Conservation (phyloP, 2,329 filamentous ascomycete genomes). For the Paracamarosporium sp. region DNA sequence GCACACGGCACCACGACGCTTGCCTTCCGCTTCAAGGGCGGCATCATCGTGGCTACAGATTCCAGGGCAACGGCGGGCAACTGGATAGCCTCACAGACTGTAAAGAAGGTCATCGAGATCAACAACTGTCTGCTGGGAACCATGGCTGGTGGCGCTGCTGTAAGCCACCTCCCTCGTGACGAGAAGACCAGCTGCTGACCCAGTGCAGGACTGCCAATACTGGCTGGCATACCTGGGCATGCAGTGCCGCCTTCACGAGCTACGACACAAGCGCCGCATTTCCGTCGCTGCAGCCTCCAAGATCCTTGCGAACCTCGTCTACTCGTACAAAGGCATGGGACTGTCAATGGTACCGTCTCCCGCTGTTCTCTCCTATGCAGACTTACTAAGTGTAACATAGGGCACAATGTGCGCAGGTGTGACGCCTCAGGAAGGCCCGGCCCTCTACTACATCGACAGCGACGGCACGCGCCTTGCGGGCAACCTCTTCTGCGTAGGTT, state of each 20-base stretch:
- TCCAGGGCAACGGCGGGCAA: slow-evolving; percentile 96
- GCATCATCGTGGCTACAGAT: slow-evolving; percentile 98
- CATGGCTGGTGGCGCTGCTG: slow-evolving; percentile 96
- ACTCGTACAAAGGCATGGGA: slow-evolving; percentile 98
- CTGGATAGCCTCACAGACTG: slow-evolving; percentile 99
- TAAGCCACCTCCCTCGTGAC: slow-evolving; percentile 50
- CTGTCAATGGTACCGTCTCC: slow-evolving; percentile 74
- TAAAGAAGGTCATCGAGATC: slow-evolving; percentile 99
- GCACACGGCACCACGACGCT: slow-evolving; percentile 98
- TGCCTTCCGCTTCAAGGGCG: slow-evolving; percentile 96
- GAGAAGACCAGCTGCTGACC: slow-evolving; percentile 20
- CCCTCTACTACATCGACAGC: slow-evolving; percentile 98
- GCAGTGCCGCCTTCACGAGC: slow-evolving; percentile 98
- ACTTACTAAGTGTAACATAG: slow-evolving; percentile 28
- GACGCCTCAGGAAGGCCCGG: slow-evolving; percentile 91
- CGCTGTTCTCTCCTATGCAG: neutral
- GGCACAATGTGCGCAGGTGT: slow-evolving; percentile 99
- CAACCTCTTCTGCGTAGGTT: slow-evolving; percentile 98
- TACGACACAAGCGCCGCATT: slow-evolving; percentile 98
- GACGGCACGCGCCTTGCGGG: slow-evolving; percentile 92
- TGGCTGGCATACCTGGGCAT: slow-evolving; percentile 99
- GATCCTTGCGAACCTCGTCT: slow-evolving; percentile 97
- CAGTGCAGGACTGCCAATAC: slow-evolving; percentile 88
- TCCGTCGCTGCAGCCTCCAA: slow-evolving; percentile 96
- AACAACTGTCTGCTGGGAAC: slow-evolving; percentile 93